Base-by-base conservation (phyloP, 495 filamentous ascomycete genomes). In the Daldinia loculata region DNA sequence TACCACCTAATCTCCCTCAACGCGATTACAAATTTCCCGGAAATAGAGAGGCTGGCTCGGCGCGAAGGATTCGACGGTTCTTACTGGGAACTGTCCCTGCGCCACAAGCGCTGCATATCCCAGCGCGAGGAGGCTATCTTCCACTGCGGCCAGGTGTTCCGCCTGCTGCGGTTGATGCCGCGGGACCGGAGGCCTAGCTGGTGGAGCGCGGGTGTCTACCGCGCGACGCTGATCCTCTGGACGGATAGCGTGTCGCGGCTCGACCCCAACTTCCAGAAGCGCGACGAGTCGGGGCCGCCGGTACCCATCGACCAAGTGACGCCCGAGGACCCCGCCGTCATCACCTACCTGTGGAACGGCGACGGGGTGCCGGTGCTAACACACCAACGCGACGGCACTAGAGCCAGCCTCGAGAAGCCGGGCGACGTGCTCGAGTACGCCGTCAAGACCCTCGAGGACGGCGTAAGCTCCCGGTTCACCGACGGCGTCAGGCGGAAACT, bases 1-100 rank as follows among this genome's bases (percentile, higher is more conserved):
- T 90, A 86, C 76, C 88, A 91, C 67, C 81, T 91, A 30, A 85
- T 90, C 63, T 85, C 81, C 30, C 81, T 91, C 38, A 90, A 90
- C 70, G 82, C 84, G 11, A 79, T 87, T 5, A 84, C 85, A 29
- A 85, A 85, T 75, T 88, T 90, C 69, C 78, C 83, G 6, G 84
- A 86, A 63, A 86, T 90, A 38, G 89, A 91, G 76, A 78, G 82
- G 0, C 71, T 89, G 2, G 87, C 88, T 4, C 81, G 88, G 19
- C 77, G 81, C 29, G 86, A 89, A 43, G 80, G 75, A 39, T 77
- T 83, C 56, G 83, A 85, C 61, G 82, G 81, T 6, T 74, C 80
- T 4, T 83, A 81, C 69, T 82, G 81, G 79, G 83, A 87, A 51
- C 70, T 84, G 17, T 69, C 80, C 2, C 77, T 80, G 63, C 76